These are phyloP conservation scores for Chlorella sp. DNA, from an alignment of 139 green algal species.

Conservation along the genomic window DNA sequence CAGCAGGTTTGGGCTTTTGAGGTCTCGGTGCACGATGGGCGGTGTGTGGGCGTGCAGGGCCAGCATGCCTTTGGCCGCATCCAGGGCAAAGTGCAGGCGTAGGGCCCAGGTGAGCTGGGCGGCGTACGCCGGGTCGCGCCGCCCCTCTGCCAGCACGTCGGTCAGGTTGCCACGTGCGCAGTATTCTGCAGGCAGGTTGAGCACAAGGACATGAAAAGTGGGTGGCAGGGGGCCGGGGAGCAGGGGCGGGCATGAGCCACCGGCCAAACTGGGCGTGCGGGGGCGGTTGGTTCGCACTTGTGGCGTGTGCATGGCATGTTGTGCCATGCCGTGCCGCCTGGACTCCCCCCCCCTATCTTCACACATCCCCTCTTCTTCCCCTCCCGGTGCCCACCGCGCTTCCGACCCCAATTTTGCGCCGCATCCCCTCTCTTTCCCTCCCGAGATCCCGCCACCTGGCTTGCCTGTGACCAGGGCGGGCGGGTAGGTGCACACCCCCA, in stretches of 20 bases:
- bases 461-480: slow-evolving; percentile 8
- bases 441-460: neutral
- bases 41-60: neutral
- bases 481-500: slow-evolving; percentile 3
- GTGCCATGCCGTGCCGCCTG: no score
- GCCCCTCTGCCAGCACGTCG: neutral
- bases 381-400: no score
- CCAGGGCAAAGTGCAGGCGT: slow-evolving; percentile 1
- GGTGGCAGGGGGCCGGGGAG: no score
- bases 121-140: no score
- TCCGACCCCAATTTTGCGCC: neutral
- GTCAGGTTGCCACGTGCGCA: neutral
- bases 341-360: no score
- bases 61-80: slow-evolving; percentile 5
- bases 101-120: neutral
- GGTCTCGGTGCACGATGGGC: neutral
- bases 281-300: no score
- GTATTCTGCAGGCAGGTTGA: slow-evolving; percentile 4
- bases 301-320: no score
- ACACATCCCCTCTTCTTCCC: no score
- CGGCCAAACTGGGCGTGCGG: no score
- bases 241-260: no score
- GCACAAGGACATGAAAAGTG: neutral
- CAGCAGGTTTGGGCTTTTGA: neutral
- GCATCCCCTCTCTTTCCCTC: neutral